Conservation (phyloP, 2,329 filamentous ascomycete species). For the Domatiomyces globalis region DNA sequence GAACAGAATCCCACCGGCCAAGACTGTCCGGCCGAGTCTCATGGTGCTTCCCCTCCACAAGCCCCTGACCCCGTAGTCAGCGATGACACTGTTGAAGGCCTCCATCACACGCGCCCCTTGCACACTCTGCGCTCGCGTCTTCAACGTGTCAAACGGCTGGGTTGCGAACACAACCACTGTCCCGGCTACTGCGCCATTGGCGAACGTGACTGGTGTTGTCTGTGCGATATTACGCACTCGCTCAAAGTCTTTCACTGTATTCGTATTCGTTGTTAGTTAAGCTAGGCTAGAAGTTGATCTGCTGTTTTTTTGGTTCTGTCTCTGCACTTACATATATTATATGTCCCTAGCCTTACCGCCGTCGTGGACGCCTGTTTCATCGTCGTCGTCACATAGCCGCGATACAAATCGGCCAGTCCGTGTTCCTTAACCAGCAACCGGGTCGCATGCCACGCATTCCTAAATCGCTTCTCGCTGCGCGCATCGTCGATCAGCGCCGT, state of each 20-base stretch:
- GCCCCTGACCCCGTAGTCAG: conserved; percentile 44
- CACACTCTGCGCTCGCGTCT: conserved; percentile 35
- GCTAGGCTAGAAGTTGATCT: neutral
- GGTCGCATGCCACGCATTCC: conserved; percentile 38
- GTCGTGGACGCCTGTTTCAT: conserved; percentile 50
- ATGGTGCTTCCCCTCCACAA: conserved; percentile 58
- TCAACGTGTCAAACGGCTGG: conserved; percentile 32
- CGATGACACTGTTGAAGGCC: conserved; percentile 40
- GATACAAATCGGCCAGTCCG: conserved; percentile 40
- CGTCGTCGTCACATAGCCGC: conserved; percentile 46
- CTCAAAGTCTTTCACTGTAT: conserved; percentile 42
- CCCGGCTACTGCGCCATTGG: conserved; percentile 47
- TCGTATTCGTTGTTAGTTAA: neutral
- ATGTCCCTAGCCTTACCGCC: conserved; percentile 47
- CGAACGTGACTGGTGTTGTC: conserved; percentile 43
- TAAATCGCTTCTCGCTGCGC: conserved; percentile 33
- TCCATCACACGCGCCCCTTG: conserved; percentile 43
- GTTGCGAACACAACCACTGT: conserved; percentile 32
- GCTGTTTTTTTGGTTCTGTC: neutral
- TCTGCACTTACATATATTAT: conserved; percentile 33
- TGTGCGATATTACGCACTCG: conserved; percentile 34
- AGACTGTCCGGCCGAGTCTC: conserved; percentile 48
- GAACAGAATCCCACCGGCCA: conserved; percentile 54
- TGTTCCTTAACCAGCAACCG: conserved; percentile 36
- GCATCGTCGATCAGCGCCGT: conserved; percentile 54